Conservation (phyloP, 2,329 filamentous ascomycete species). For the Phialophora macrospora region DNA sequence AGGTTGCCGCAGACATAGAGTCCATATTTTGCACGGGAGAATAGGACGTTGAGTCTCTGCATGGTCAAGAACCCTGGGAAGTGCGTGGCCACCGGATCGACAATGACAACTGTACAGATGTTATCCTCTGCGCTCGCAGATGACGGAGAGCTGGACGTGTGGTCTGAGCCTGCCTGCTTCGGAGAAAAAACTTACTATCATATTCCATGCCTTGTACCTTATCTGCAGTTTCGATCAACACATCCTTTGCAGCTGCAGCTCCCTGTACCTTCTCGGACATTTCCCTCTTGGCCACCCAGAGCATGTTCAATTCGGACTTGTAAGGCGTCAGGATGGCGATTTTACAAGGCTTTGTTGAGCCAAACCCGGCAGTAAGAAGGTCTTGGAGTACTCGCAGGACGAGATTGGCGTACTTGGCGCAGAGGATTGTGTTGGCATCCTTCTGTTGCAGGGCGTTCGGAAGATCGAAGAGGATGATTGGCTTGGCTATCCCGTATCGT, state of each 20-base stretch:
- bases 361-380: slow-evolving; percentile 20
- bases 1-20: slow-evolving; percentile 22
- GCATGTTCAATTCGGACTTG: slow-evolving; percentile 11
- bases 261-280: background rate
- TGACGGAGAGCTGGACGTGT: background rate
- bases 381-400: slow-evolving; percentile 13
- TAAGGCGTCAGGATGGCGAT: slow-evolving; percentile 27
- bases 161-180: background rate
- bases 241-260: slow-evolving; percentile 7
- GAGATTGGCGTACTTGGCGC: slow-evolving; percentile 12
- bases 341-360: slow-evolving; percentile 14
- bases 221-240: slow-evolving; percentile 13
- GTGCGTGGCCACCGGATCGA: slow-evolving; percentile 12
- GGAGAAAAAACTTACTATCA: slow-evolving; percentile 1
- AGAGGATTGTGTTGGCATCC: slow-evolving; percentile 5
- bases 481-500: slow-evolving; percentile 4
- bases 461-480: slow-evolving; percentile 17
- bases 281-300: slow-evolving; percentile 14
- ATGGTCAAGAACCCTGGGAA: slow-evolving; percentile 14
- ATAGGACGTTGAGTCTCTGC: slow-evolving; percentile 22
- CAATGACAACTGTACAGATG: slow-evolving; percentile 3
- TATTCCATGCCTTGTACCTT: slow-evolving; percentile 22
- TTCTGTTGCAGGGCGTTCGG: background rate
- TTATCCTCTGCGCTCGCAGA: background rate
- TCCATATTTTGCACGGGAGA: slow-evolving; percentile 21